phyloP scores from a whole-genome alignment of 768 basidiomycete species.

The Hygrophoropsis aurantiaca region DNA sequence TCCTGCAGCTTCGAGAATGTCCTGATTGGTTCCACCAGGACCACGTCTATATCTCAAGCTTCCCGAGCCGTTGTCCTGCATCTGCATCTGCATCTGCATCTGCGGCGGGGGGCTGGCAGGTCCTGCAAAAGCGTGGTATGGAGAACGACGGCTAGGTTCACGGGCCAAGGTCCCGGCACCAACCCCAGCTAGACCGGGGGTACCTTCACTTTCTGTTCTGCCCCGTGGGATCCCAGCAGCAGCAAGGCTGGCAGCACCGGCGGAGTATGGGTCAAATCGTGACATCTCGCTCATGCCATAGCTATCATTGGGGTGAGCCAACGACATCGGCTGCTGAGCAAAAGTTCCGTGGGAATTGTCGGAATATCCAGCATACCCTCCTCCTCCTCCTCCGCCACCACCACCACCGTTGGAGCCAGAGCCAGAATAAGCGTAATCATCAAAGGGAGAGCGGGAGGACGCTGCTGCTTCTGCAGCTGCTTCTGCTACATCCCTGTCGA shows the following conservation, averaged over 20 bases:
- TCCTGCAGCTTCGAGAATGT: constrained; percentile 28
- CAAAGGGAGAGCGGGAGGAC: constrained; percentile 49
- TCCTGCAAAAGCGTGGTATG: constrained; percentile 40
- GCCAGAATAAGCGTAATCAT: constrained; percentile 38
- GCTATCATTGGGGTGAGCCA: constrained; percentile 32
- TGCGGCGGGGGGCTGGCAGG: constrained; percentile 21
- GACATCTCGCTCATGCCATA: constrained; percentile 54
- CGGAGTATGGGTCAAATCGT: constrained; percentile 36
- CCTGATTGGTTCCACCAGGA: constrained; percentile 13
- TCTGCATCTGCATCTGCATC: constrained; percentile 16
- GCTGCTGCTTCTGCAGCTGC: constrained; percentile 67
- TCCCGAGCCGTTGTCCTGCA: constrained; percentile 8
- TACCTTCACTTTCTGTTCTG: constrained; percentile 31
- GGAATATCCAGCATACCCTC: constrained; percentile 39
- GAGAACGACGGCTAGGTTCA: constrained; percentile 28
- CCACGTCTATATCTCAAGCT: constrained; percentile 20
- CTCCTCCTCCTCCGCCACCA: too few species aligned
- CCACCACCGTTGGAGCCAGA: constrained; percentile 19
- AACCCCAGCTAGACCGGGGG: constrained; percentile 40
- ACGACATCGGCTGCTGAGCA: constrained; percentile 42
- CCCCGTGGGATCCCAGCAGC: constrained; percentile 17
- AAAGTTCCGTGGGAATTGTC: constrained; percentile 59
- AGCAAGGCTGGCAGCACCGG: constrained; percentile 19
- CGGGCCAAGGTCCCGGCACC: constrained; percentile 30
- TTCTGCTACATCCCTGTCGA: constrained; percentile 73